Conservation (phyloP, 2,329 filamentous ascomycete genomes). For the Coniochaeta sp. region DNA sequence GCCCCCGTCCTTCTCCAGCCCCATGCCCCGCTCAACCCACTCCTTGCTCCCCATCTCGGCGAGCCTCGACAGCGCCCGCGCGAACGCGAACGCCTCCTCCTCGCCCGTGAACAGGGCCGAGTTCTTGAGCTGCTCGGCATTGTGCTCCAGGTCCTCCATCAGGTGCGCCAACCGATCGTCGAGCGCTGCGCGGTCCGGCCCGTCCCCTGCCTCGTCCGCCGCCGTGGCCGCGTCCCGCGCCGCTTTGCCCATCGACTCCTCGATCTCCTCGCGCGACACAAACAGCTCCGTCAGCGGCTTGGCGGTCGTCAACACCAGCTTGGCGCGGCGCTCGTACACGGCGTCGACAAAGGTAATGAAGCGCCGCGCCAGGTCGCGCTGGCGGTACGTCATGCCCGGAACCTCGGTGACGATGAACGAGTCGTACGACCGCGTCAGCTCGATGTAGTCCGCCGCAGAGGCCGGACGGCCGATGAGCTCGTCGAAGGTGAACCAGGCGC, state of each 20-base stretch:
- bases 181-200: slow-evolving; percentile 31
- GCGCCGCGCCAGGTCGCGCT: slow-evolving; percentile 79
- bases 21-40: slow-evolving; percentile 83
- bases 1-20: slow-evolving; percentile 57
- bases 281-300: slow-evolving; percentile 83
- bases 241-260: slow-evolving; percentile 43
- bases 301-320: slow-evolving; percentile 85
- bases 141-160: slow-evolving; percentile 83
- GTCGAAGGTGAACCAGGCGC: slow-evolving; percentile 86
- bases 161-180: slow-evolving; percentile 69
- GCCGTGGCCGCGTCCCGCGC: slow-evolving; percentile 19
- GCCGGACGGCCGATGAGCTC: slow-evolving; percentile 85
- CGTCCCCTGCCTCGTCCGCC: slow-evolving; percentile 29
- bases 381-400: slow-evolving; percentile 80
- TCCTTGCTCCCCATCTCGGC: slow-evolving; percentile 90
- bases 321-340: slow-evolving; percentile 87
- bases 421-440: slow-evolving; percentile 83
- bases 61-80: slow-evolving; percentile 74
- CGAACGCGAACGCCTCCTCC: slow-evolving; percentile 95
- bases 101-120: slow-evolving; percentile 87
- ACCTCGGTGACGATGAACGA: slow-evolving; percentile 89
- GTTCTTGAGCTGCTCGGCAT: slow-evolving; percentile 76
- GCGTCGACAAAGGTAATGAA: slow-evolving; percentile 99
- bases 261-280: slow-evolving; percentile 63
- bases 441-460: slow-evolving; percentile 90